Evolutionary conservation across 1,139 yeast species (phyloP).

Genomic region (Citeromyces hawaiiensis): DNA sequence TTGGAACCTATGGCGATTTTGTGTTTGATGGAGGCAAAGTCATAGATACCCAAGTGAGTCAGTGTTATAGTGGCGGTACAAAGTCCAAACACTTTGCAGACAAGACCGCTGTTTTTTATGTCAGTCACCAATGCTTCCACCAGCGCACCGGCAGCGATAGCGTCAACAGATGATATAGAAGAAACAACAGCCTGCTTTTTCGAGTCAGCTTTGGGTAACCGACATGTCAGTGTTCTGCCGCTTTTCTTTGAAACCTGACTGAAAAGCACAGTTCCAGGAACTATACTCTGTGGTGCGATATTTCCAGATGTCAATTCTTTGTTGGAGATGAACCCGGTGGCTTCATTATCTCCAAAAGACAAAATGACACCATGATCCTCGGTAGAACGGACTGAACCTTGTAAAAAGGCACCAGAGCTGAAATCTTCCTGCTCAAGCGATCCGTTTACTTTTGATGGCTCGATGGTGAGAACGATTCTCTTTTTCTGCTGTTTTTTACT

Average conservation of each 20-base stretch:
- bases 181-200: slow-evolving; percentile 34
- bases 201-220: slow-evolving; percentile 23
- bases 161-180: slow-evolving; percentile 56
- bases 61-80: slow-evolving; percentile 60
- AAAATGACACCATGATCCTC: slow-evolving; percentile 89
- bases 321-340: slow-evolving; percentile 66
- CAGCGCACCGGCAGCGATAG: slow-evolving; percentile 73
- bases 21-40: slow-evolving; percentile 36
- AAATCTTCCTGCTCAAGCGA: slow-evolving; percentile 54
- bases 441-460: slow-evolving; percentile 61
- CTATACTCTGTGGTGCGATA: slow-evolving; percentile 10
- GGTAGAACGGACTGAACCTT: slow-evolving; percentile 62
- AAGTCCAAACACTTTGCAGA: slow-evolving; percentile 57
- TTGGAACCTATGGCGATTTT: slow-evolving; percentile 54
- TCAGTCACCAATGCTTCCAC: slow-evolving; percentile 65
- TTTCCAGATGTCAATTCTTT: slow-evolving; percentile 33
- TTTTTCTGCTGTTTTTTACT: slow-evolving; percentile 26
- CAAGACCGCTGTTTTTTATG: slow-evolving; percentile 42
- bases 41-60: slow-evolving; percentile 46
- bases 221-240: slow-evolving; percentile 48
- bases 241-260: slow-evolving; percentile 31
- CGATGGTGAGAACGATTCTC: slow-evolving; percentile 61
- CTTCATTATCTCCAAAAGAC: slow-evolving; percentile 44
- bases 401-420: slow-evolving; percentile 48
- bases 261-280: slow-evolving; percentile 35